These are phyloP conservation scores for Ogataea naganishii DNA, from an alignment of 805 yeast genomes.

Conservation along the genomic window DNA sequence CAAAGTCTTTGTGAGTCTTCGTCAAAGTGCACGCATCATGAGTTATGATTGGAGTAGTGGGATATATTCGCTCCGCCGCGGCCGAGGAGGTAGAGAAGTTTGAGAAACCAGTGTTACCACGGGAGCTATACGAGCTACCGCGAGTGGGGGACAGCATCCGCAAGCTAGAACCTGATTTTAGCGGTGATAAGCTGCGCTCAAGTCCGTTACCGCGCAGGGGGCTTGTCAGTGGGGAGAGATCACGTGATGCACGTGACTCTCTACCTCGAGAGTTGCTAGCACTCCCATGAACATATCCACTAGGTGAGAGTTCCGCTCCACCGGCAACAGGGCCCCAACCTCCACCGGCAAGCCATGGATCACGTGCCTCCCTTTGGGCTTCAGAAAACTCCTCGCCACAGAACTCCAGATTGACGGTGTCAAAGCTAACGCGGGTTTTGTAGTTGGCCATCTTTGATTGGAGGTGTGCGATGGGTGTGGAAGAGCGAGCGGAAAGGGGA, in stretches of 20 bases:
- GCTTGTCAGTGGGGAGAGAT: no score
- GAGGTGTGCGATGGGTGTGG: no score
- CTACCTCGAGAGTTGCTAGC: no score
- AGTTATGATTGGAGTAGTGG: conserved; percentile 27
- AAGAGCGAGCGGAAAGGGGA: no score
- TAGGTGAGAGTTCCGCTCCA: conserved; percentile 13
- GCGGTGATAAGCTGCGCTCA: no score
- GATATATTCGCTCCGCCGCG: conserved; percentile 18
- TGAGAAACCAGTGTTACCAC: no score
- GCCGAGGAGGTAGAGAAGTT: no score
- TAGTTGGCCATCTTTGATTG: no score
- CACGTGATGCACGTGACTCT: no score
- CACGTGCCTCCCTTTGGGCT: conserved; percentile 5
- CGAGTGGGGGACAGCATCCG: conserved; percentile 6
- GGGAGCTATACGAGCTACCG: background rate
- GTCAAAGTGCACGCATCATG: conserved; percentile 35
- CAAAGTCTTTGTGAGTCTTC: conserved; percentile 38
- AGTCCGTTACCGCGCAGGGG: no score
- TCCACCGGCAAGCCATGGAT: conserved; percentile 8
- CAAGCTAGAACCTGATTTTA: no score
- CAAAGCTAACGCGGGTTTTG: conserved; percentile 38
- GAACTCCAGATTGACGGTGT: conserved; percentile 36
- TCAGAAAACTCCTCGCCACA: conserved; percentile 16
- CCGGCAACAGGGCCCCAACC: conserved; percentile 17
- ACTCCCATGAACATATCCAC: conserved; percentile 4